These are phyloP conservation scores for Calocybe cyanea DNA, from an alignment of 768 basidiomycete species.

Conservation along the genomic window DNA sequence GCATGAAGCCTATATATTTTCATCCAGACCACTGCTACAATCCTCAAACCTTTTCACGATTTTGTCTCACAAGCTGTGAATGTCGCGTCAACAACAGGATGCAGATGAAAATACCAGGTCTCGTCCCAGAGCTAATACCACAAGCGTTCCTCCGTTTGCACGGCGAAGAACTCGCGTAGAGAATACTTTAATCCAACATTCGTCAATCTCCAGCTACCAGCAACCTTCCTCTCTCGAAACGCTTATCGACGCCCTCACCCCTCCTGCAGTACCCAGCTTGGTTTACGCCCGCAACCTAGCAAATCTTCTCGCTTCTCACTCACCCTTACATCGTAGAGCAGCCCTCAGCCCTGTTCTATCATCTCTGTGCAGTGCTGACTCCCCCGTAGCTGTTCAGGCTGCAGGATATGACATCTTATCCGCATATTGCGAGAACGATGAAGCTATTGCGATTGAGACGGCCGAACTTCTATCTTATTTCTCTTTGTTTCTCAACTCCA, in stretches of 20 bases:
- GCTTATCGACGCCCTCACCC: slow-evolving; percentile 42
- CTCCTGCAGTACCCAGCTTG: slow-evolving; percentile 65
- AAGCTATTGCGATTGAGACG: slow-evolving; percentile 41
- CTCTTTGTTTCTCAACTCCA: slow-evolving; percentile 50
- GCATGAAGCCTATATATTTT: too few relatives aligned
- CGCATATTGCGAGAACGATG: slow-evolving; percentile 62
- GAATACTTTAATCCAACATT: slow-evolving; percentile 9
- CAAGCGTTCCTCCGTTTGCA: slow-evolving; percentile 26
- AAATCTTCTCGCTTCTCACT: slow-evolving; percentile 40
- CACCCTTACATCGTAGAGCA: slow-evolving; percentile 52
- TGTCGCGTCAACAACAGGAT: slow-evolving; percentile 26
- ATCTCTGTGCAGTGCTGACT: slow-evolving; percentile 51
- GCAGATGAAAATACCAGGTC: slow-evolving; percentile 21
- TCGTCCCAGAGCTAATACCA: slow-evolving; percentile 32
- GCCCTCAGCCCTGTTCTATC: slow-evolving; percentile 57
- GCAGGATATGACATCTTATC: slow-evolving; percentile 71
- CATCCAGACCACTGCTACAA: not conserved
- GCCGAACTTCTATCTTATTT: slow-evolving; percentile 63
- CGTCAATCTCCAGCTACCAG: slow-evolving; percentile 20
- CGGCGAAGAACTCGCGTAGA: slow-evolving; percentile 25
- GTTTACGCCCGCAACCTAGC: slow-evolving; percentile 61
- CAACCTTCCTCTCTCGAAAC: slow-evolving; percentile 33
- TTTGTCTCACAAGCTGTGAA: slow-evolving; percentile 14
- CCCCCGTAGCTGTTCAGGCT: slow-evolving; percentile 55
- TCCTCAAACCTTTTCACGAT: slow-evolving; percentile 3